phyloP scores from a whole-genome alignment of 2,329 filamentous ascomycete genomes.

The Arthrobotrys conoides region DNA sequence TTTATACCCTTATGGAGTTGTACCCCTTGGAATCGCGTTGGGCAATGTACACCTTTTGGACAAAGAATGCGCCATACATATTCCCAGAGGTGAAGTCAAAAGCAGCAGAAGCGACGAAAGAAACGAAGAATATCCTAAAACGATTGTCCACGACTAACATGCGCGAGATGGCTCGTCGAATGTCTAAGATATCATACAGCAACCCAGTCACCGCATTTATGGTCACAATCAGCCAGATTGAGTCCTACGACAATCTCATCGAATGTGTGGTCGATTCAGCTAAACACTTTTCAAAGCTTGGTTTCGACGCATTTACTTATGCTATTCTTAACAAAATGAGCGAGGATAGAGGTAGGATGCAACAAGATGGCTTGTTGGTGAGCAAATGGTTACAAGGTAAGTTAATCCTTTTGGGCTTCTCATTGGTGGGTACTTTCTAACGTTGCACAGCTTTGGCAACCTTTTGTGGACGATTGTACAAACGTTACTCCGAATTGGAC shows the following conservation, averaged over 20 bases:
- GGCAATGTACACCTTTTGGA: conserved; percentile 94
- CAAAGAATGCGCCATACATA: conserved; percentile 76
- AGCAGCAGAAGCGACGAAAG: conserved; percentile 81
- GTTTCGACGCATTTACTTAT: conserved; percentile 94
- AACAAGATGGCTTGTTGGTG: conserved; percentile 80
- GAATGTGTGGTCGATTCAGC: conserved; percentile 95
- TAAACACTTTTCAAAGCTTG: conserved; percentile 91
- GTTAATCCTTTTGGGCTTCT: conserved; percentile 5
- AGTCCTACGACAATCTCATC: conserved; percentile 94
- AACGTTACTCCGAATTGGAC: conserved; percentile 86
- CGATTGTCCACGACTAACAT: conserved; percentile 90
- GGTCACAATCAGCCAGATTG: conserved; percentile 89
- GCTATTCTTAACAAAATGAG: conserved; percentile 81
- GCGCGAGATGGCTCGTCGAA: conserved; percentile 83
- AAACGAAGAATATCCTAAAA: conserved; percentile 89
- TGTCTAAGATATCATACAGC: conserved; percentile 92
- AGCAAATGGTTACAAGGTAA: conserved; percentile 85
- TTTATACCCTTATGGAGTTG: conserved; percentile 84
- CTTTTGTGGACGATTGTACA: conserved; percentile 93
- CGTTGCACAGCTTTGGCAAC: conserved; percentile 76
- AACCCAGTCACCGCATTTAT: conserved; percentile 93
- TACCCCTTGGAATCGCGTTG: conserved; percentile 85
- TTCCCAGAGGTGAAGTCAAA: conserved; percentile 82
- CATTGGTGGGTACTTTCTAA: conserved; percentile 33
- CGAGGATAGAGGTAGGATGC: conserved; percentile 73